Conservation (phyloP, 2,329 filamentous ascomycete genomes). For the Xylariaceae sp. region DNA sequence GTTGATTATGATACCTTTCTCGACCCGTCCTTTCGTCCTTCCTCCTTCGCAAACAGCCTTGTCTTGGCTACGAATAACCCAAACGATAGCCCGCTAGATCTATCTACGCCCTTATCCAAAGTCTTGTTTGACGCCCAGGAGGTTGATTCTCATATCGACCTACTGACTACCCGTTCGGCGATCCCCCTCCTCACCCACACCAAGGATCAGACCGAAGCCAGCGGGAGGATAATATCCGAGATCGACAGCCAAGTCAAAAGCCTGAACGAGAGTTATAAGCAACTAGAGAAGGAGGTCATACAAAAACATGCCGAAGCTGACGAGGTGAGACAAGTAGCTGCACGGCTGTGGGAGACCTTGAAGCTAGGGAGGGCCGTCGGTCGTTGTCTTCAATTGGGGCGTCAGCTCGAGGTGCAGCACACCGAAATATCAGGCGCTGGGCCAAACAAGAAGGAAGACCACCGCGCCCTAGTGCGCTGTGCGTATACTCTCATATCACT, state of each 20-base stretch:
- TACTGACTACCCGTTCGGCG: conserved; percentile 81
- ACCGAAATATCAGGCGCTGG: conserved; percentile 61
- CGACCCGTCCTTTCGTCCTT: conserved; percentile 77
- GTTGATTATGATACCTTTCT: conserved; percentile 96
- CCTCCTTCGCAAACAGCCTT: conserved; percentile 83
- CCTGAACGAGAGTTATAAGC: conserved; percentile 81
- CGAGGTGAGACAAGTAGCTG: conserved; percentile 75
- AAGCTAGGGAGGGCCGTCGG: conserved; percentile 75
- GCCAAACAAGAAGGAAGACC: conserved; percentile 64
- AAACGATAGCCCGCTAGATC: conserved; percentile 85
- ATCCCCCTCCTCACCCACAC: conserved; percentile 81
- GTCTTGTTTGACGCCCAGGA: conserved; percentile 97
- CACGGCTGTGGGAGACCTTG: conserved; percentile 79
- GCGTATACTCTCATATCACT: conserved; percentile 78
- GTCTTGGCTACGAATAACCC: conserved; percentile 91
- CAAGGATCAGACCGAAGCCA: conserved; percentile 71
- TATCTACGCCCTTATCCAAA: conserved; percentile 89
- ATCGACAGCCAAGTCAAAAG: conserved; percentile 79
- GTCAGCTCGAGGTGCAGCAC: conserved; percentile 87
- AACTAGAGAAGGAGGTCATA: conserved; percentile 84
- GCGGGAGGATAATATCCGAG: conserved; percentile 70
- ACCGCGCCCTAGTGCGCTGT: conserved; percentile 78
- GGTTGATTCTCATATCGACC: conserved; percentile 93
- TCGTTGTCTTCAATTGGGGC: conserved; percentile 77
- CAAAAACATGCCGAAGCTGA: conserved; percentile 85